A percentile compares a stretch with the other conserved stretches of the same genome.
Evolutionary conservation across 352 stramenopile genomes (phyloP).

Genomic region (Aphanomyces euteiches): DNA sequence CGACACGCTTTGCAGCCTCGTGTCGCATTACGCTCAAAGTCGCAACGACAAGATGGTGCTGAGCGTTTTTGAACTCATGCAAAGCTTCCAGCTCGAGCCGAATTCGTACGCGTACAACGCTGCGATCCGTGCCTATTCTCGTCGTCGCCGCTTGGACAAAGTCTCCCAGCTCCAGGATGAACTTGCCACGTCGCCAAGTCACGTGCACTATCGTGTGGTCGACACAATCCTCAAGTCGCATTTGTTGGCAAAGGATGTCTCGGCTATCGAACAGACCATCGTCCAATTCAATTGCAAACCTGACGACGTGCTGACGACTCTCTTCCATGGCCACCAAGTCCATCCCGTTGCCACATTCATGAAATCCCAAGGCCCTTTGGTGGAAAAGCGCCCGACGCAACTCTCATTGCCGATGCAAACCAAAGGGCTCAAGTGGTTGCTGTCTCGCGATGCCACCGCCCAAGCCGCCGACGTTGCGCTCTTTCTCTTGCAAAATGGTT

Average conservation of each 20-base stretch:
- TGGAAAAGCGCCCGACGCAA: background rate
- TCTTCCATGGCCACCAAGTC: background rate
- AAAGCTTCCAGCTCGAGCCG: conserved; percentile 47
- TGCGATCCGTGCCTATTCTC: conserved; percentile 67
- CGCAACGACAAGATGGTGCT: conserved; percentile 74
- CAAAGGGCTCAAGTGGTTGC: conserved; percentile 26
- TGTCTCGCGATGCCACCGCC: background rate
- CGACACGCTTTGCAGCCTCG: conserved; percentile 32
- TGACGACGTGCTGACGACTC: background rate
- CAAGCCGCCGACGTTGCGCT: conserved; percentile 16
- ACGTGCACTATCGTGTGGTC: conserved; percentile 32
- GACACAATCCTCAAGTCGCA: conserved; percentile 66
- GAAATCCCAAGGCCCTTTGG: conserved; percentile 11
- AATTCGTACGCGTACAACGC: conserved; percentile 80
- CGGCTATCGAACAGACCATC: conserved; percentile 41
- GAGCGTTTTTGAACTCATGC: conserved; percentile 71
- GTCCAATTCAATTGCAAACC: conserved; percentile 34
- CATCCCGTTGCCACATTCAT: background rate
- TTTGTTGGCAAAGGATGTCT: conserved; percentile 51
- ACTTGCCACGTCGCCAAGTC: conserved; percentile 12
- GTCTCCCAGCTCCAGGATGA: conserved; percentile 53
- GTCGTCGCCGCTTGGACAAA: conserved; percentile 45
- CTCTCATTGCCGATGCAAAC: conserved; percentile 20
- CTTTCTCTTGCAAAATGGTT: conserved; percentile 26
- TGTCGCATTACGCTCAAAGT: conserved; percentile 67